These are phyloP conservation scores for Grifola frondosa DNA, from an alignment of 1,284 basidiomycete genomes.

Conservation along the genomic window DNA sequence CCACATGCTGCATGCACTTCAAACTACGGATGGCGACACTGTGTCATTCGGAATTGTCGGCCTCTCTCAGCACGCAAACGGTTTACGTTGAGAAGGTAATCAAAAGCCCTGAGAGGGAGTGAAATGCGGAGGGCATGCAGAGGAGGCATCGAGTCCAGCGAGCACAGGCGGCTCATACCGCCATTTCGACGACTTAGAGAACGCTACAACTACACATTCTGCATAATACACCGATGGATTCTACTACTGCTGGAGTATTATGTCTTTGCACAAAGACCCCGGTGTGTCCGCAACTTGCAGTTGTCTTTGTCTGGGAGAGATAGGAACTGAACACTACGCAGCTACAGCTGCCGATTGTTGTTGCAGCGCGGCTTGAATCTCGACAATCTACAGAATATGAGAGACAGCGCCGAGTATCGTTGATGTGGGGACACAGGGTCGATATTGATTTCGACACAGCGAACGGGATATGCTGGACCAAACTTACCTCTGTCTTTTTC, in stretches of 20 bases:
- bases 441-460: no score
- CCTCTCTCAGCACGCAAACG: conserved; percentile 75
- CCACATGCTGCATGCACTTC: conserved; percentile 25
- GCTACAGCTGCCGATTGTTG: conserved; percentile 28
- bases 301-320: no score
- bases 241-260: neutral
- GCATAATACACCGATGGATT: no score
- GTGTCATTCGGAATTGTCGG: conserved; percentile 78
- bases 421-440: neutral
- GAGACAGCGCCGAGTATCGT: neutral
- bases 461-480: neutral
- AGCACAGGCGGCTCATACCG: neutral
- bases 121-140: conserved; percentile 37
- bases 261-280: no score
- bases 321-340: no score
- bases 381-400: conserved; percentile 51
- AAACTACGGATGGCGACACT: conserved; percentile 63
- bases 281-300: no score
- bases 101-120: conserved; percentile 63
- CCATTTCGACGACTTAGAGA: no score
- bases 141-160: conserved; percentile 10
- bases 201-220: no score
- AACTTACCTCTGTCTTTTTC: conserved; percentile 76
- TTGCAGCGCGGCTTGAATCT: conserved; percentile 60
- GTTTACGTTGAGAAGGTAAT: conserved; percentile 64